Base-by-base conservation (phyloP, 306 rosid species). In the Alnus rubra region DNA sequence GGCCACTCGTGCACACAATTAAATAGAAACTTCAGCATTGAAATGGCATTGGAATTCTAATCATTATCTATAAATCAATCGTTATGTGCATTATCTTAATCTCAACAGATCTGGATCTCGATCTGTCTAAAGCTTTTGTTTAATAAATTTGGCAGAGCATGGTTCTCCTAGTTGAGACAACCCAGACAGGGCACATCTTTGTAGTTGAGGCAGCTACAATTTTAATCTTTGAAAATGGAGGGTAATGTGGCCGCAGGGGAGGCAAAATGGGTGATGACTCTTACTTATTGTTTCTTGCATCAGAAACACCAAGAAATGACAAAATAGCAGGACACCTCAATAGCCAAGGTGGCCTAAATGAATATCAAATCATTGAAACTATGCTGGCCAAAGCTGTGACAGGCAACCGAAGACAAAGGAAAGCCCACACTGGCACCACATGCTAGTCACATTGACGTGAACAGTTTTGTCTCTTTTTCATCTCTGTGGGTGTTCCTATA, bases 361-460 rank as follows among this genome's bases (percentile, higher is more conserved):
- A 56, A 73, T 76, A 54, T 64, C 72, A 80, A 71, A 82, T 73
- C 47, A 71, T 80, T 62, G 72, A 58, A 33, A n/a, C 65, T 23
- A 28, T 89, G 91, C 76, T 48, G n/a, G 87, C 82, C 73, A 70
- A 74, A 81, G 16, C 18, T 51, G 83, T 28, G 83, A 86, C 94
- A 85, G 71, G 1, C 14, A 14, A 30, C 86, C 89, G 16, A 62
- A 45, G 51, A 83, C 51, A 23, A 65, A 53, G 86, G 78, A 30
- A 9, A 35, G 54, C 76, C 71, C 88, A 79, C 75, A 69, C 80
- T 28, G 65, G 75, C 53, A 56, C 67, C 94, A 87, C 89, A 82
- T 87, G 91, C 78, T 77, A 63, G 67, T 45, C 83, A 76, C 70
- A 1, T 76, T 60, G 45, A 60, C 35, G 8, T 67, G 18, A 60